A percentile compares a stretch with the other conserved stretches of the same genome.
phyloP scores from a whole-genome alignment of 257 asterid species.

The Knoxia roxburghii region DNA sequence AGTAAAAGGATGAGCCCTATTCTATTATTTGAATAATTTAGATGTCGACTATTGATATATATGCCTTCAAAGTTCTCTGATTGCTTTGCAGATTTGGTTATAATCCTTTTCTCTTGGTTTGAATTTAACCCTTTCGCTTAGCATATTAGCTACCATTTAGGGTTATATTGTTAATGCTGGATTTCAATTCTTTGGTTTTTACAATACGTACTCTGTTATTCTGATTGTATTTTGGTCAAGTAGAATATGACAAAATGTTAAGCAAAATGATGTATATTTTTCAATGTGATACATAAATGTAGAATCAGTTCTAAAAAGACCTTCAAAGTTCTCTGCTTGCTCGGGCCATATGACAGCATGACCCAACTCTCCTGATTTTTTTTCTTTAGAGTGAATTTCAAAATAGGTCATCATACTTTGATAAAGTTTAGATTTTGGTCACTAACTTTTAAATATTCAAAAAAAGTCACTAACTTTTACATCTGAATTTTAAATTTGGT shows the following conservation, averaged over 20 bases:
- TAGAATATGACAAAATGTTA: background rate
- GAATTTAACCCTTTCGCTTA: no score
- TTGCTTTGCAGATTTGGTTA: conserved; percentile 14
- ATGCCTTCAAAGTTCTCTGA: conserved; percentile 45
- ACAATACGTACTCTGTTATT: no score
- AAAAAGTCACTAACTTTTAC: no score
- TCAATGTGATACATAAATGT: background rate
- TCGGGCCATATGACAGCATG: background rate
- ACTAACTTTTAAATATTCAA: no score
- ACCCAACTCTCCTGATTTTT: no score
- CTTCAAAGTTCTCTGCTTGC: conserved; percentile 41
- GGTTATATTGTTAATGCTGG: background rate
- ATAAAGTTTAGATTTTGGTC: no score
- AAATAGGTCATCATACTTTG: no score
- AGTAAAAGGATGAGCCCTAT: conserved; percentile 28
- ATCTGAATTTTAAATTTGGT: no score
- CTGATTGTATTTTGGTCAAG: no score
- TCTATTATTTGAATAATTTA: conserved; percentile 18
- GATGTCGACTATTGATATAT: conserved; percentile 18
- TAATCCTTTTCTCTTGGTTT: background rate
- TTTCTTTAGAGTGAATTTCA: no score
- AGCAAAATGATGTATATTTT: background rate
- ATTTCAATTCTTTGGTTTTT: background rate
- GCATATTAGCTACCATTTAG: no score
- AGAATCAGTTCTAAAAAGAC: conserved; percentile 4